These are phyloP conservation scores for Annona squamosa DNA, from an alignment of 164 flowering plant genomes.

Conservation along the genomic window DNA sequence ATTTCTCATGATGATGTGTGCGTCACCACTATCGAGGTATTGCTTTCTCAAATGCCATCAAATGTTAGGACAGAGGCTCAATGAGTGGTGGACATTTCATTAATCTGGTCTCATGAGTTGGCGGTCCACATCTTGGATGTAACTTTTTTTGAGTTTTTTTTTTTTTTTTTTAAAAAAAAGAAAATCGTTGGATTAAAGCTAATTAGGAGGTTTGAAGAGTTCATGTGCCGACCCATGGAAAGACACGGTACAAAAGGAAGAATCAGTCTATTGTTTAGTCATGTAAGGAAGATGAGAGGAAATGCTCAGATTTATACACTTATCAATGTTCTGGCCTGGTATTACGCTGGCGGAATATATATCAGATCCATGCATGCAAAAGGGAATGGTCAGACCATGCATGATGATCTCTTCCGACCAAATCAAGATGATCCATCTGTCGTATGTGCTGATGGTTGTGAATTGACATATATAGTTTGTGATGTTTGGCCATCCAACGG, in stretches of 20 bases:
- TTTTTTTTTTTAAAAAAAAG: conserved; percentile 9
- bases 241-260: conserved; percentile 10
- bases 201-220: conserved; percentile 9
- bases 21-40: conserved; percentile 19
- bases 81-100: conserved; percentile 20
- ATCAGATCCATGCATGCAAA: not conserved
- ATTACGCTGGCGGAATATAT: not conserved
- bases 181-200: conserved; percentile 14
- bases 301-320: not conserved
- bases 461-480: not conserved
- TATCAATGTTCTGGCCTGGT: not conserved
- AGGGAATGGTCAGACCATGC: not conserved
- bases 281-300: conserved; percentile 8
- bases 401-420: not conserved
- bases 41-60: conserved; percentile 2
- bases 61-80: conserved; percentile 11
- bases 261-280: conserved; percentile 12
- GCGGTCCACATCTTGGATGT: conserved; percentile 23
- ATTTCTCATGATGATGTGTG: conserved; percentile 22
- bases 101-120: conserved; percentile 20
- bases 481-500: not conserved
- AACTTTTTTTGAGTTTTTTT: conserved; percentile 16
- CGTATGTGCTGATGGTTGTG: not conserved
- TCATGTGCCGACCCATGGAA: conserved; percentile 6
- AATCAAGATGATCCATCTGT: not conserved